phyloP scores from a whole-genome alignment of 1,139 yeast species.

The Yamadazyma dendronema region DNA sequence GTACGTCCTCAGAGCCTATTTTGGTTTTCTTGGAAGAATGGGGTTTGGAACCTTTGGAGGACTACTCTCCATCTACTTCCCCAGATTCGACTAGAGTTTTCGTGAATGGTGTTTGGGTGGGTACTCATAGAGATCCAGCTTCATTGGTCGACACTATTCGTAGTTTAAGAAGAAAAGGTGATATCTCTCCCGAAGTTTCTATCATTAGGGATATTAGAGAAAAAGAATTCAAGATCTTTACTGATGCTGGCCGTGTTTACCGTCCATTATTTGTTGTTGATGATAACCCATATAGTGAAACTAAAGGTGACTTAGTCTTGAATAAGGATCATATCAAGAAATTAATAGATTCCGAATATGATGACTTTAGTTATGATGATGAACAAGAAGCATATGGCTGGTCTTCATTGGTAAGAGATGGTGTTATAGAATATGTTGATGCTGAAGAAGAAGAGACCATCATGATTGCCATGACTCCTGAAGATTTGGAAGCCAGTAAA shows the following conservation, averaged over 20 bases:
- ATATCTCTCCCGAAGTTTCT: constrained; percentile 93
- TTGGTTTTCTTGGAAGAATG: constrained; percentile 93
- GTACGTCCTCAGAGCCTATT: constrained; percentile 95
- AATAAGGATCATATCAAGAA: constrained; percentile 80
- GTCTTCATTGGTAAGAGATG: constrained; percentile 80
- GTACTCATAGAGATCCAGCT: constrained; percentile 96
- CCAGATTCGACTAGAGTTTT: constrained; percentile 93
- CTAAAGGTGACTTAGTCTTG: constrained; percentile 76
- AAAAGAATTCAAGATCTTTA: constrained; percentile 89
- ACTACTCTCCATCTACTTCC: constrained; percentile 88
- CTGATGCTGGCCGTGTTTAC: constrained; percentile 98
- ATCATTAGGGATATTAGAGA: constrained; percentile 96
- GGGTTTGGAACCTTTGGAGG: constrained; percentile 99
- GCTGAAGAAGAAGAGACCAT: constrained; percentile 98
- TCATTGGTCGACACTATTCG: constrained; percentile 87
- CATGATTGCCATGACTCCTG: constrained; percentile 98
- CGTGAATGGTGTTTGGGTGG: constrained; percentile 99
- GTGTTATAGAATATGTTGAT: constrained; percentile 90
- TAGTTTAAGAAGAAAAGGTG: constrained; percentile 91
- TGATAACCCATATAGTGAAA: constrained; percentile 74
- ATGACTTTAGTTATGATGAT: constrained; percentile 59
- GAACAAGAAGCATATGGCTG: constrained; percentile 67
- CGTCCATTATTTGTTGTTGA: constrained; percentile 91
- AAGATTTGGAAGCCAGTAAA: constrained; percentile 77
- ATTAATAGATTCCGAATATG: constrained; percentile 63